Evolutionary conservation across 352 stramenopile genomes (phyloP).

Genomic region (Globisporangium paroecandrum): DNA sequence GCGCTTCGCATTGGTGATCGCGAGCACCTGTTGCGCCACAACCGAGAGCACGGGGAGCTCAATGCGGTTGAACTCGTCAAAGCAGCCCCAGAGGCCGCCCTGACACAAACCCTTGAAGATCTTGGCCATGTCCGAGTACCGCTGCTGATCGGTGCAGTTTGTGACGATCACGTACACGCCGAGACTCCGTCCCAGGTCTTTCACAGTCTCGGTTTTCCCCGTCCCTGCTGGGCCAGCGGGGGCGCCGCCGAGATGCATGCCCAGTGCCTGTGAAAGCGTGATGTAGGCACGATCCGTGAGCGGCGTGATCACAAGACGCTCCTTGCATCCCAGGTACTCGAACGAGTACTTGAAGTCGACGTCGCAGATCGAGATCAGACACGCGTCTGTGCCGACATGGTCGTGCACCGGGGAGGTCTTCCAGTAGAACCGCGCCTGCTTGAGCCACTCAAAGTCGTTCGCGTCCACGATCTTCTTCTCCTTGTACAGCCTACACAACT

Average conservation of each 20-base stretch:
- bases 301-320: slow-evolving; percentile 86
- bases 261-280: slow-evolving; percentile 86
- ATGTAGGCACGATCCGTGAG: slow-evolving; percentile 91
- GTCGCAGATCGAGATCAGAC: slow-evolving; percentile 93
- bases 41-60: slow-evolving; percentile 91
- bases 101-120: slow-evolving; percentile 92
- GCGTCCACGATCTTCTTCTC: slow-evolving; percentile 74
- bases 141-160: slow-evolving; percentile 91
- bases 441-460: slow-evolving; percentile 84
- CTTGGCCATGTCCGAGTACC: slow-evolving; percentile 91
- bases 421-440: slow-evolving; percentile 82
- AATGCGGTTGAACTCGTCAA: slow-evolving; percentile 94
- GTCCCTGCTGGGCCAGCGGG: slow-evolving; percentile 87
- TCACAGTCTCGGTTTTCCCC: slow-evolving; percentile 91
- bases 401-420: slow-evolving; percentile 66
- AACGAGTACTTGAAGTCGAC: slow-evolving; percentile 91
- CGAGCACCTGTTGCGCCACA: slow-evolving; percentile 90
- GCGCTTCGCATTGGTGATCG: slow-evolving; percentile 75
- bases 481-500: slow-evolving; percentile 69
- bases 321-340: slow-evolving; percentile 93
- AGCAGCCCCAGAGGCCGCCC: slow-evolving; percentile 88
- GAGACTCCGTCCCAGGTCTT: slow-evolving; percentile 89
- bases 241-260: slow-evolving; percentile 85
- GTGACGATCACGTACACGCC: slow-evolving; percentile 91
- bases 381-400: slow-evolving; percentile 85